Evolutionary conservation across 2,329 filamentous ascomycete species (phyloP).

Genomic region (Juglanconis oblonga): DNA sequence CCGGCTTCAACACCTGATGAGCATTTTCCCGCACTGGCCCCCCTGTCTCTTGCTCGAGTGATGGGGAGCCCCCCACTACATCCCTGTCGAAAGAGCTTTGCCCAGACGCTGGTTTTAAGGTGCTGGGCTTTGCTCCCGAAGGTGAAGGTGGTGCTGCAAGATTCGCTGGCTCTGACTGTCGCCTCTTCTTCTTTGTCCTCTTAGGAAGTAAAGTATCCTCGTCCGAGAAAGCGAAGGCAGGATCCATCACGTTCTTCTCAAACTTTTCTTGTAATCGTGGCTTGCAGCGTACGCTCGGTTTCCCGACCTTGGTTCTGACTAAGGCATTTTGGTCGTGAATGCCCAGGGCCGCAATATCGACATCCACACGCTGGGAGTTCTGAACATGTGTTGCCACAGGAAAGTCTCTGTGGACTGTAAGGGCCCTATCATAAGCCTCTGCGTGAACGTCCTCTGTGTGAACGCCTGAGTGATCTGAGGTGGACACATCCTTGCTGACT

Average conservation of each 20-base stretch:
- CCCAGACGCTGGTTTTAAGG: neutral
- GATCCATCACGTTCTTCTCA: constrained; percentile 22
- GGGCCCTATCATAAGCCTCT: no score
- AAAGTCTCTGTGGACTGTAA: neutral
- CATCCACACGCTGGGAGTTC: neutral
- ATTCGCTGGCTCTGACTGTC: neutral
- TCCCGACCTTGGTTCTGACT: neutral
- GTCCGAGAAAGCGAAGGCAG: constrained; percentile 33
- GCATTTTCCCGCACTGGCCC: no score
- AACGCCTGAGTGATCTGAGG: neutral
- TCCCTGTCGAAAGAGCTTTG: no score
- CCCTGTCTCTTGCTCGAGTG: no score
- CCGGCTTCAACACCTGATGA: no score
- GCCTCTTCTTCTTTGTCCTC: neutral
- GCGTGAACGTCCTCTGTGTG: neutral
- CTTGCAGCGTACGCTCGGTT: neutral
- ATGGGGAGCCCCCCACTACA: no score
- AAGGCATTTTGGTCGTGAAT: neutral
- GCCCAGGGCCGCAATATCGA: neutral
- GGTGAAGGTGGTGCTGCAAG: neutral
- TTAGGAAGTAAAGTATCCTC: constrained; percentile 30
- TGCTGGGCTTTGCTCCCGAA: neutral
- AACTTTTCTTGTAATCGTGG: neutral
- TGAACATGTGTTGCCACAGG: neutral
- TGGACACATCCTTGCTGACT: neutral